Conservation (phyloP, 257 asterid genomes). For the Leptodermis oblonga region DNA sequence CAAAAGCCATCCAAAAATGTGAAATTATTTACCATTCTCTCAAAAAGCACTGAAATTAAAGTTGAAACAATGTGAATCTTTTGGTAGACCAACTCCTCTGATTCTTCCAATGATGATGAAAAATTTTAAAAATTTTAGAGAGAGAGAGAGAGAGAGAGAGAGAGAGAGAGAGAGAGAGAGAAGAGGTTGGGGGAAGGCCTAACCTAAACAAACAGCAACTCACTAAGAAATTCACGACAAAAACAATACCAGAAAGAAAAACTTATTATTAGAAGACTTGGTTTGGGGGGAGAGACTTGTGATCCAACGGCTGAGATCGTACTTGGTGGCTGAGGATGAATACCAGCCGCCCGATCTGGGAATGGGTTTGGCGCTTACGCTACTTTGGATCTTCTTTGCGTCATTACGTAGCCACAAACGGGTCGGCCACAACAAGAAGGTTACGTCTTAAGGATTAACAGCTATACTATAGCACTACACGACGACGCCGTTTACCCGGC, state of each 20-base stretch:
- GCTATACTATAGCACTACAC: conserved; percentile 25
- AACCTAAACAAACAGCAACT: conserved; percentile 85
- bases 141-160: conserved; percentile 20
- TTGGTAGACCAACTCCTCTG: conserved; percentile 14
- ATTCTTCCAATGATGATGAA: conserved; percentile 40
- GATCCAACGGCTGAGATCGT: conserved; percentile 33
- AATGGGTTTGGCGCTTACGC: conserved; percentile 70
- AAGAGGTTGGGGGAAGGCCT: conserved; percentile 28
- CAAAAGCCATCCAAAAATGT: too few species aligned
- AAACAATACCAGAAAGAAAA: conserved; percentile 17
- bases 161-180: conserved; percentile 20
- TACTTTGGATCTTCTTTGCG: conserved; percentile 72
- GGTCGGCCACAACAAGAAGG: conserved; percentile 49
- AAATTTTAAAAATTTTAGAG: conserved; percentile 13
- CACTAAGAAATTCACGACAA: conserved; percentile 55
- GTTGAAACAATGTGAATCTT: conserved; percentile 21
- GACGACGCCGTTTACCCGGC: conserved; percentile 44
- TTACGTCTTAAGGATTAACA: conserved; percentile 36
- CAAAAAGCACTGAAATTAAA: not conserved
- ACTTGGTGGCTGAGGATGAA: conserved; percentile 36
- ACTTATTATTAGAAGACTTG: not conserved
- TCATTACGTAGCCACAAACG: conserved; percentile 48
- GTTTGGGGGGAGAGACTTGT: conserved; percentile 23
- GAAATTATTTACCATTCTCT: too few species aligned
- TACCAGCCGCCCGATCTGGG: conserved; percentile 43